Conservation (phyloP, 148 eudicot genomes). For the Vaccinium vitisidaea region DNA sequence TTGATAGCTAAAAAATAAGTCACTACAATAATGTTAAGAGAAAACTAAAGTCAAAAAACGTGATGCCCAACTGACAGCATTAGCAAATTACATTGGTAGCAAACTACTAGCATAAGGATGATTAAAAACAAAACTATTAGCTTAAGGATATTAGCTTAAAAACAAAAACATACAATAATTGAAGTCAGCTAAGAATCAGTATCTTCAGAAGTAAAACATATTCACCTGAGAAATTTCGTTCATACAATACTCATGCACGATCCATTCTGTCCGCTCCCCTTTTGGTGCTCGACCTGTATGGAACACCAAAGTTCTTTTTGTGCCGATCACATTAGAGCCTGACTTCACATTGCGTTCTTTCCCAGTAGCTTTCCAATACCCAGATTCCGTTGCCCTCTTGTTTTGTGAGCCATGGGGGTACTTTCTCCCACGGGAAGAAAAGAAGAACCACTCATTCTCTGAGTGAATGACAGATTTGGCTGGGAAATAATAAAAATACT, state of each 20-base stretch:
- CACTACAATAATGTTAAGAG: background rate
- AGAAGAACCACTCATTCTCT: constrained; percentile 89
- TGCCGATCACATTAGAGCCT: constrained; percentile 59
- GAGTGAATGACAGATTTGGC: constrained; percentile 71
- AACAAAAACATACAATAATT: background rate
- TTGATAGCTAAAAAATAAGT: background rate
- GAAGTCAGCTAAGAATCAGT: background rate
- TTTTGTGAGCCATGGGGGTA: constrained; percentile 88
- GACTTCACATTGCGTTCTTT: constrained; percentile 78
- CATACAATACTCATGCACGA: constrained; percentile 84
- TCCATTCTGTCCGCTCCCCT: constrained; percentile 94
- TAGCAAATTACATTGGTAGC: background rate
- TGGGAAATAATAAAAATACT: constrained; percentile 21
- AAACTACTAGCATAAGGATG: background rate
- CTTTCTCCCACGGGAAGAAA: constrained; percentile 80
- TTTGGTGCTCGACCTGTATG: constrained; percentile 87
- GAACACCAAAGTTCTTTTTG: constrained; percentile 84
- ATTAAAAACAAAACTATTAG: background rate
- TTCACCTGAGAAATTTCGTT: constrained; percentile 59
- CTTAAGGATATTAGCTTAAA: no score
- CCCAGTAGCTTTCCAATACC: constrained; percentile 97
- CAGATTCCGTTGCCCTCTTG: constrained; percentile 78
- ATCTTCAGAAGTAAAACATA: background rate
- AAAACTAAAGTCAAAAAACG: background rate
- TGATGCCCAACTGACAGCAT: background rate